These are phyloP conservation scores for Venturia nashicola DNA, from an alignment of 2,329 filamentous ascomycete species.

Conservation along the genomic window DNA sequence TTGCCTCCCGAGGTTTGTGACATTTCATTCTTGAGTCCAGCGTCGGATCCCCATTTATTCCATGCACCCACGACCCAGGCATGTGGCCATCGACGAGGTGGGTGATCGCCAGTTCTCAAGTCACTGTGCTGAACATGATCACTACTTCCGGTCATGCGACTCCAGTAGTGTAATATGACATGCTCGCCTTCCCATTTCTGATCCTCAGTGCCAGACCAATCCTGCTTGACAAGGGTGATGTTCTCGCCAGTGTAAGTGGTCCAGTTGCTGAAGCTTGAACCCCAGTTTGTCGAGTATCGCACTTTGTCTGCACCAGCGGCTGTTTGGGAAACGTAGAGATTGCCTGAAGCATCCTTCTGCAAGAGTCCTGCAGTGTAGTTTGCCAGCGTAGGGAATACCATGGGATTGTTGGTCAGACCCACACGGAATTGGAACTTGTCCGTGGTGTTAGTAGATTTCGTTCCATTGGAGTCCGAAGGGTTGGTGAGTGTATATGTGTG, in stretches of 20 bases:
- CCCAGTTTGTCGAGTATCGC: constrained; percentile 52
- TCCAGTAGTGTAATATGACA: constrained; percentile 52
- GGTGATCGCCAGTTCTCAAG: constrained; percentile 22
- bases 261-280: constrained; percentile 48
- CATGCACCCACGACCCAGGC: constrained; percentile 49
- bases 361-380: constrained; percentile 48
- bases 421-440: constrained; percentile 52
- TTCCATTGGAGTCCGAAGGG: constrained; percentile 16
- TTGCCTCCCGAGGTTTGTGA: constrained; percentile 29
- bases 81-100: constrained; percentile 45
- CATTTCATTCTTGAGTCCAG: constrained; percentile 43
- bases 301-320: constrained; percentile 50
- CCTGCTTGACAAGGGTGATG: constrained; percentile 33
- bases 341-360: constrained; percentile 22
- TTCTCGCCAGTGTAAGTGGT: constrained; percentile 40
- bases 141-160: constrained; percentile 43
- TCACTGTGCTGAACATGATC: constrained; percentile 50
- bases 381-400: constrained; percentile 42
- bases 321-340: constrained; percentile 40
- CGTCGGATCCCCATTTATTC: constrained; percentile 53
- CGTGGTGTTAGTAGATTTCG: constrained; percentile 35
- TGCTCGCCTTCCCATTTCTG: constrained; percentile 52
- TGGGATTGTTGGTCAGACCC: constrained; percentile 44
- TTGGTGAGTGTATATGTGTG: constrained; percentile 47
- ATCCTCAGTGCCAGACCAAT: constrained; percentile 45